A percentile compares a stretch with the other conserved stretches of the same genome.
These are phyloP conservation scores for Aspergillus baeticus DNA, from an alignment of 495 filamentous ascomycete species.

Conservation along the genomic window DNA sequence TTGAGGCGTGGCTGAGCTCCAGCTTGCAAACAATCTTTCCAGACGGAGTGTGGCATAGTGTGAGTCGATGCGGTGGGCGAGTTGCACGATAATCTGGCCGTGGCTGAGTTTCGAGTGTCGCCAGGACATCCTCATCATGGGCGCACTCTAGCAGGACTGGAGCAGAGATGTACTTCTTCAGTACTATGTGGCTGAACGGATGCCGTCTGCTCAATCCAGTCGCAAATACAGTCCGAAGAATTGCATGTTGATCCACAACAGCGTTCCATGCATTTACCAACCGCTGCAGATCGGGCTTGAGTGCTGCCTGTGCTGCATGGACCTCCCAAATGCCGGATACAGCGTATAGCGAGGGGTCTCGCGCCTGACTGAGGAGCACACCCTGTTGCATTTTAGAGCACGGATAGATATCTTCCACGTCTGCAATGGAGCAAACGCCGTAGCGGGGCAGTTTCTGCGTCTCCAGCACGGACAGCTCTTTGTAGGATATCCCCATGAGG, in stretches of 20 bases:
- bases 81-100: constrained; percentile 1
- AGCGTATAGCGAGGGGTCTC: constrained; percentile 57
- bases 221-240: not conserved
- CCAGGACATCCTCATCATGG: not conserved
- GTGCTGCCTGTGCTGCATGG: not conserved
- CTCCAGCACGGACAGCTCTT: constrained; percentile 50
- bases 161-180: not conserved
- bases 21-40: constrained; percentile 47
- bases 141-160: not conserved
- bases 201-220: not conserved
- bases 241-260: not conserved
- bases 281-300: not conserved
- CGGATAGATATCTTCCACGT: constrained; percentile 62
- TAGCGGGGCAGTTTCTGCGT: constrained; percentile 42
- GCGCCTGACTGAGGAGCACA: constrained; percentile 58
- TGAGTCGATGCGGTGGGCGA: constrained; percentile 45
- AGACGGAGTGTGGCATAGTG: constrained; percentile 39
- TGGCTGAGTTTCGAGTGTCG: not conserved
- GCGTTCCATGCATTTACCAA: not conserved
- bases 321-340: constrained; percentile 62
- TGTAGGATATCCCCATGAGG: constrained; percentile 58
- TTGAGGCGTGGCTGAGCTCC: constrained; percentile 55
- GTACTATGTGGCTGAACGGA: not conserved
- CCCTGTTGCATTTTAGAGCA: constrained; percentile 68
- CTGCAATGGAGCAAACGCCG: constrained; percentile 38